Evolutionary conservation across 1,284 basidiomycete genomes (phyloP).

Genomic region (Apiotrichum porosum): DNA sequence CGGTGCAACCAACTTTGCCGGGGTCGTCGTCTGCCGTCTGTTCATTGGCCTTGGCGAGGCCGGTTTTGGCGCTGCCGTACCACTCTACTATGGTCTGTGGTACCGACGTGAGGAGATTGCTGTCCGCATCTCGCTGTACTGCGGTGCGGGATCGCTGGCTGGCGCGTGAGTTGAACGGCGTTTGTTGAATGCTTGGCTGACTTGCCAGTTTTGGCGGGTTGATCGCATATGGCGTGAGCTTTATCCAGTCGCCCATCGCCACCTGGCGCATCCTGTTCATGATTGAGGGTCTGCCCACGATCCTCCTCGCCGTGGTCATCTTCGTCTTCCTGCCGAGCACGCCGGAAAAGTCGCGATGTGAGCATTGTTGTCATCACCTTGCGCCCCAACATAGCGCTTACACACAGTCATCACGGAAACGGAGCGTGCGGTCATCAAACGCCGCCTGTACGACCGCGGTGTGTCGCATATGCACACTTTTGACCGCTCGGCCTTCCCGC

Average conservation of each 20-base stretch:
- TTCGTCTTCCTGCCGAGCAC: conserved; percentile 64
- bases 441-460: conserved; percentile 3
- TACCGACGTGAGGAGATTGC: conserved; percentile 44
- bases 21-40: conserved; percentile 32
- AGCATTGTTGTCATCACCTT: no score
- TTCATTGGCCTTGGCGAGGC: conserved; percentile 43
- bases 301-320: conserved; percentile 62
- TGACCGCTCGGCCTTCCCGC: conserved; percentile 3
- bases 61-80: conserved; percentile 34
- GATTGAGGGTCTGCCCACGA: conserved; percentile 7
- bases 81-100: conserved; percentile 28
- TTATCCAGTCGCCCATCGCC: conserved; percentile 10
- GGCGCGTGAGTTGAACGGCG: conserved; percentile 12
- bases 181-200: no score
- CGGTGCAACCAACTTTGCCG: conserved; percentile 25
- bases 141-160: conserved; percentile 35
- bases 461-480: conserved; percentile 6
- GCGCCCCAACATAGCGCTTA: no score
- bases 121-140: conserved; percentile 39
- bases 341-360: conserved; percentile 62
- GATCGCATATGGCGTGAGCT: conserved; percentile 22
- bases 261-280: conserved; percentile 17
- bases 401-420: background rate
- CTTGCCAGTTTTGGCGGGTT: conserved; percentile 12
- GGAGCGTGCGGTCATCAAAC: background rate